Base-by-base conservation (phyloP, 306 rosid genomes). In the Sphenostylis stenocarpa region DNA sequence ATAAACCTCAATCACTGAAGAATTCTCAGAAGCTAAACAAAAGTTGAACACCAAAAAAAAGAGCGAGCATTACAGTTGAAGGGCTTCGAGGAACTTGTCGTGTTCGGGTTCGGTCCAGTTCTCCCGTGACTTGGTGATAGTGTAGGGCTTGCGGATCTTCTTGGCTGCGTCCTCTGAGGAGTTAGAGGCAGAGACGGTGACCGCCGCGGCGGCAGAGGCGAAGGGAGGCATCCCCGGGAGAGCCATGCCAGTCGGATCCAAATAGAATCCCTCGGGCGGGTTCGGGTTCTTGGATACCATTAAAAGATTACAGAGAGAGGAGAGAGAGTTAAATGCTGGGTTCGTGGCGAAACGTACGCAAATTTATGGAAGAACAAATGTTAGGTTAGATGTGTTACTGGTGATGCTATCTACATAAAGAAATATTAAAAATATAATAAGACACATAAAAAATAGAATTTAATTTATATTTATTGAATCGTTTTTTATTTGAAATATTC, bases 61-160 rank as follows among this genome's bases (percentile, higher is more conserved):
- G 51, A 55, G 16, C 16, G 24, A 68, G 57, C 7, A 60, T 75
- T 92, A 92, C 97, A 92, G 91, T 61, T 92, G 97, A 23, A 92
- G 90, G 2, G 97, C 97, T 84, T 92, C 97, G 74, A 92, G 96
- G 67, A 92, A 92, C 87, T 92, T 92, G 86, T 92, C 97, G 75
- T 92, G 97, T 82, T 92, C 96, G 11, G 96, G 97, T 60, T 92
- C 96, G 12, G 96, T 88, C 96, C 93, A 92, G 86, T 91, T 92
- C 83, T 92, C 97, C 76, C 97, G 72, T 16, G 96, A 90, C 96
- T 92, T 92, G 68, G 96, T 90, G 43, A 92, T 92, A 14, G 97
- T 92, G 83, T 90, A 92, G 0, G 96, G 96, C 79, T 92, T 92
- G 0, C 93, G 89, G 79, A 92, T 85, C 86, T 92, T 92, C 93